A percentile compares a stretch with the other conserved stretches of the same genome.
These are phyloP conservation scores for Candida koratica DNA, from an alignment of 805 yeast genomes.

Conservation along the genomic window DNA sequence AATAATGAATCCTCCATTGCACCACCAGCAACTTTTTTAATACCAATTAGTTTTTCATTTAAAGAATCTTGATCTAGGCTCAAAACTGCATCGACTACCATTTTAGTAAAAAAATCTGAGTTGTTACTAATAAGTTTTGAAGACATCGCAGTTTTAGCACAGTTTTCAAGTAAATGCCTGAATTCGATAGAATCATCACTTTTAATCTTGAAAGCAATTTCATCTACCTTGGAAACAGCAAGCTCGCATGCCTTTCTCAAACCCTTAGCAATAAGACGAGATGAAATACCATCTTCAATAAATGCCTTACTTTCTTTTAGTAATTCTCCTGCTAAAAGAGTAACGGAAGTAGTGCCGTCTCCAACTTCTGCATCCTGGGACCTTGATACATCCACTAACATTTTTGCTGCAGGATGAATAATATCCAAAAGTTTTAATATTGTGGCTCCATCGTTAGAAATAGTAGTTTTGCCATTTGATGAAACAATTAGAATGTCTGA, in stretches of 20 bases:
- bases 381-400: conserved; percentile 88
- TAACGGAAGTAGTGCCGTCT: conserved; percentile 97
- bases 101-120: conserved; percentile 83
- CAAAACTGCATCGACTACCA: conserved; percentile 95
- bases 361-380: conserved; percentile 99
- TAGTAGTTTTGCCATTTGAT: conserved; percentile 81
- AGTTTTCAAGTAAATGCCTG: conserved; percentile 76
- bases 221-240: conserved; percentile 69
- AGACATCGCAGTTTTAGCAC: conserved; percentile 97
- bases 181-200: conserved; percentile 47
- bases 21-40: conserved; percentile 94
- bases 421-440: conserved; percentile 87
- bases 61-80: conserved; percentile 79
- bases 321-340: conserved; percentile 91
- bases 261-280: conserved; percentile 85
- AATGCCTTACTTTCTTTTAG: conserved; percentile 85
- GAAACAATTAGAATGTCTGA: conserved; percentile 90
- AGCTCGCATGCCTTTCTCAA: conserved; percentile 75
- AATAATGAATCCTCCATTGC: conserved; percentile 90
- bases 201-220: conserved; percentile 68
- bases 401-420: conserved; percentile 98
- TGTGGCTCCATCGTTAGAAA: conserved; percentile 98
- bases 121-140: conserved; percentile 88
- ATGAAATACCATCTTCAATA: conserved; percentile 93
- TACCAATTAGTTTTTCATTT: conserved; percentile 88